Percentiles rank a stretch among this genome's conserved stretches.
These are phyloP conservation scores for Euphorbia lathyris DNA, from an alignment of 345 rosid genomes.

Conservation along the genomic window DNA sequence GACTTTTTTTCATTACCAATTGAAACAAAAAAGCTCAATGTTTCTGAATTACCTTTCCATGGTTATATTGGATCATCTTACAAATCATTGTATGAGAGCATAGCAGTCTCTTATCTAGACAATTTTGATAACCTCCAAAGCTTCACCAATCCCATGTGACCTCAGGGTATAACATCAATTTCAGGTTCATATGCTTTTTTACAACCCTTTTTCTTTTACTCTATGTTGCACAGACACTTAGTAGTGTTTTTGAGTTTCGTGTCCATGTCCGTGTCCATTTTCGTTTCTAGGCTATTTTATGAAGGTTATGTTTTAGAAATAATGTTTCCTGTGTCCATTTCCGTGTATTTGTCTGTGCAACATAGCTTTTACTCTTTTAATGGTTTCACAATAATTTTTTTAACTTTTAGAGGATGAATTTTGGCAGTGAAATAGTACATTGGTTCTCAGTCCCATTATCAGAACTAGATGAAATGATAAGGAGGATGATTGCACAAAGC, in stretches of 20 bases:
- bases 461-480: slow-evolving; percentile 44
- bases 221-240: too few relatives aligned
- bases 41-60: slow-evolving; percentile 30
- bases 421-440: slow-evolving; percentile 26
- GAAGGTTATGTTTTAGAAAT: too few relatives aligned
- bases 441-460: slow-evolving; percentile 29
- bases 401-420: too few relatives aligned
- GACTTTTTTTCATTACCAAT: slow-evolving; percentile 32
- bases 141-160: slow-evolving; percentile 35
- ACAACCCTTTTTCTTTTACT: too few relatives aligned
- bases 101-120: slow-evolving; percentile 29
- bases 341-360: too few relatives aligned
- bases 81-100: slow-evolving; percentile 25
- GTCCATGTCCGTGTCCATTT: too few relatives aligned
- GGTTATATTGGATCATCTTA: slow-evolving; percentile 30
- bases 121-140: slow-evolving; percentile 1
- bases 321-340: too few relatives aligned
- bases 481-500: slow-evolving; percentile 52
- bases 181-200: too few relatives aligned
- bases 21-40: slow-evolving; percentile 26
- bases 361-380: too few relatives aligned
- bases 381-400: too few relatives aligned
- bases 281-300: too few relatives aligned
- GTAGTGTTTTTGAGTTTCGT: too few relatives aligned
- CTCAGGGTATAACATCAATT: slow-evolving; percentile 32